Percentiles rank a stretch among this genome's conserved stretches.
Conservation (phyloP, 1,284 basidiomycete species). For the Rhodotorula sp. region DNA sequence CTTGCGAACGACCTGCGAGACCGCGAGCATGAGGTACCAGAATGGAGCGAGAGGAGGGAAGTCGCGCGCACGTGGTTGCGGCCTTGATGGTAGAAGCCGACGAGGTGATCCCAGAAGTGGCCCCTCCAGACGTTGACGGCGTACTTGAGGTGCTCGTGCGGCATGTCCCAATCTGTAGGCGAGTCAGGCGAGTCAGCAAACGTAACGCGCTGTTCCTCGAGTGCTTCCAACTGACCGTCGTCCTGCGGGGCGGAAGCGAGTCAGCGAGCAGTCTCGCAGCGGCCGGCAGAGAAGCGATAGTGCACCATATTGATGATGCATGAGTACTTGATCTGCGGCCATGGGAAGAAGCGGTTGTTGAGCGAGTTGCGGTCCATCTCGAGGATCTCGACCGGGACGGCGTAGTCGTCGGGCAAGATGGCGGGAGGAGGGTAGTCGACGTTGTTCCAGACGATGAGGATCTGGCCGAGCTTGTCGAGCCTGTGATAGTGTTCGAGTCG, state of each 20-base stretch:
- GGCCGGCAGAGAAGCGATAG: neutral
- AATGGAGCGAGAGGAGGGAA: neutral
- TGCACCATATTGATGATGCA: constrained; percentile 15
- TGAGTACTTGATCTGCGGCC: constrained; percentile 8
- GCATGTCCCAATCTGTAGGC: constrained; percentile 16
- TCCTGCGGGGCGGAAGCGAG: neutral
- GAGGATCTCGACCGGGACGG: constrained; percentile 13
- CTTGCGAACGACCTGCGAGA: neutral
- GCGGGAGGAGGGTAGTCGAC: constrained; percentile 3
- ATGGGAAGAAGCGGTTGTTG: constrained; percentile 13
- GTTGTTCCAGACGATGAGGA: constrained; percentile 20
- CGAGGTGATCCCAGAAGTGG: constrained; percentile 1
- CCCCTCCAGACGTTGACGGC: constrained; percentile 8
- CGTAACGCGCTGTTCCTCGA: neutral
- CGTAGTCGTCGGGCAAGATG: neutral
- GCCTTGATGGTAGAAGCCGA: constrained; percentile 7
- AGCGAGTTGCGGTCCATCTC: constrained; percentile 9
- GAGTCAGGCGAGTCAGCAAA: neutral
- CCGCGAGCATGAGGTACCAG: neutral
- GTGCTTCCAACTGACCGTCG: neutral
- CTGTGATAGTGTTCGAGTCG: constrained; percentile 8
- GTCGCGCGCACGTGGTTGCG: constrained; percentile 1
- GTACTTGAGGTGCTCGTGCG: constrained; percentile 11
- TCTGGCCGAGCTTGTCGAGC: constrained; percentile 12
- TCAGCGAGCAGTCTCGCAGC: neutral